These are phyloP conservation scores for Didymella exigua DNA, from an alignment of 2,329 filamentous ascomycete species.

Conservation along the genomic window DNA sequence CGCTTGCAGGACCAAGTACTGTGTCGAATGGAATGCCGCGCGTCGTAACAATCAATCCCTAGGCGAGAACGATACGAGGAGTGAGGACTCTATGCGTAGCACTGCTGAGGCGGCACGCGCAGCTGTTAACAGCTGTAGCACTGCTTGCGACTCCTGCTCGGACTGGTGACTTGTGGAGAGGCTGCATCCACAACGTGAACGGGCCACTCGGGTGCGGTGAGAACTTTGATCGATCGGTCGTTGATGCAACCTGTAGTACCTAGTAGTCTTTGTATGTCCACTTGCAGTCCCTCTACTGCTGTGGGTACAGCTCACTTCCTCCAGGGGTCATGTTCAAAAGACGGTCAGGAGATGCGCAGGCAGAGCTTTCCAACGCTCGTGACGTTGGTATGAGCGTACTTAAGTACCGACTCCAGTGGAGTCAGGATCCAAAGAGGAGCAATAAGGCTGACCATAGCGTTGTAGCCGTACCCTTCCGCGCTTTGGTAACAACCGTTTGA, in stretches of 20 bases:
- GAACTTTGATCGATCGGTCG: neutral
- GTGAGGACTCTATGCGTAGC: neutral
- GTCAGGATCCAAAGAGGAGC: neutral
- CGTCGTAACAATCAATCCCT: neutral
- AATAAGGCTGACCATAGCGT: slow-evolving; percentile 6
- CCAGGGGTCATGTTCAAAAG: neutral
- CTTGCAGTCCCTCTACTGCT: neutral
- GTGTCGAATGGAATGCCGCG: neutral
- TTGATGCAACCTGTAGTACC: neutral
- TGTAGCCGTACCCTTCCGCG: neutral
- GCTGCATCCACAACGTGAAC: neutral
- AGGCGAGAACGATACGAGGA: neutral
- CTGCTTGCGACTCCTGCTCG: neutral
- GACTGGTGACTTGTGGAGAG: neutral
- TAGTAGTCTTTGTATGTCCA: neutral
- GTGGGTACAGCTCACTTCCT: neutral
- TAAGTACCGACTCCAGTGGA: neutral
- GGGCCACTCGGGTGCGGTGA: neutral
- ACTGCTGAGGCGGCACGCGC: neutral
- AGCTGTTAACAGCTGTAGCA: neutral
- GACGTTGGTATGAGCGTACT: slow-evolving; percentile 7
- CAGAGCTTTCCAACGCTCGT: slow-evolving; percentile 1
- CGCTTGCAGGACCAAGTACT: neutral
- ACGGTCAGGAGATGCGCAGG: neutral
- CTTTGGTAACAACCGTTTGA: neutral